Evolutionary conservation across 83 land plant genomes (phyloP).

Genomic region (Thuja plicata): DNA sequence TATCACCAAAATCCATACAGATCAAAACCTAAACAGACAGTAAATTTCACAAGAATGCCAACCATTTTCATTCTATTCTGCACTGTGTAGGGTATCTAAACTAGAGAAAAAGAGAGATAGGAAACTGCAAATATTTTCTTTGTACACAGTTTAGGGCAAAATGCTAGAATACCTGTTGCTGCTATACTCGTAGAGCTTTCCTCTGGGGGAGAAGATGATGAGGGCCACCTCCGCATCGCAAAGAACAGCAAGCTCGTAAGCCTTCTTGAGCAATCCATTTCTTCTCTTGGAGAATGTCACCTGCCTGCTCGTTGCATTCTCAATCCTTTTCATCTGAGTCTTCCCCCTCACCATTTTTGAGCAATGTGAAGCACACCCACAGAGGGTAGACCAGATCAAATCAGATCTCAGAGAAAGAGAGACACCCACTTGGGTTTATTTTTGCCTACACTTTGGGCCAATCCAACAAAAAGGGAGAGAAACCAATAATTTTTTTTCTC

Average conservation of each 20-base stretch:
- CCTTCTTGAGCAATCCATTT: constrained; percentile 5
- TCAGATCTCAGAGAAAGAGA: neutral
- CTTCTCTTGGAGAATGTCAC: constrained; percentile 3
- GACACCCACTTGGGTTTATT: neutral
- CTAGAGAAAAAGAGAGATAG: neutral
- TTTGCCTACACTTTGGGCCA: neutral
- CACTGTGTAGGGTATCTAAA: neutral
- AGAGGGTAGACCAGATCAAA: neutral
- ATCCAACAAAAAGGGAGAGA: neutral
- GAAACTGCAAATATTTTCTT: neutral
- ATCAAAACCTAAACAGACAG: neutral
- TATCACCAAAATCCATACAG: neutral
- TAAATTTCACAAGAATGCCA: neutral
- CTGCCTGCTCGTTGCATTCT: constrained; percentile 3
- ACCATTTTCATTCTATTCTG: neutral
- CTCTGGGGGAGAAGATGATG: neutral
- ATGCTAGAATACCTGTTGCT: neutral
- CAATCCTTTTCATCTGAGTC: constrained; percentile 8
- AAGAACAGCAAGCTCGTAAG: constrained; percentile 2
- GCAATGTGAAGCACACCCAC: neutral
- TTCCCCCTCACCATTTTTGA: constrained; percentile 2
- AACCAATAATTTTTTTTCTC: neutral
- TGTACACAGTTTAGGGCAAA: neutral
- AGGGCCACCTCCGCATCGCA: neutral
- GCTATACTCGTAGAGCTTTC: neutral